Evolutionary conservation across 495 filamentous ascomycete genomes (phyloP), one percentile per base, ranked within the genome.

Genomic region (Penicillium canescens): DNA sequence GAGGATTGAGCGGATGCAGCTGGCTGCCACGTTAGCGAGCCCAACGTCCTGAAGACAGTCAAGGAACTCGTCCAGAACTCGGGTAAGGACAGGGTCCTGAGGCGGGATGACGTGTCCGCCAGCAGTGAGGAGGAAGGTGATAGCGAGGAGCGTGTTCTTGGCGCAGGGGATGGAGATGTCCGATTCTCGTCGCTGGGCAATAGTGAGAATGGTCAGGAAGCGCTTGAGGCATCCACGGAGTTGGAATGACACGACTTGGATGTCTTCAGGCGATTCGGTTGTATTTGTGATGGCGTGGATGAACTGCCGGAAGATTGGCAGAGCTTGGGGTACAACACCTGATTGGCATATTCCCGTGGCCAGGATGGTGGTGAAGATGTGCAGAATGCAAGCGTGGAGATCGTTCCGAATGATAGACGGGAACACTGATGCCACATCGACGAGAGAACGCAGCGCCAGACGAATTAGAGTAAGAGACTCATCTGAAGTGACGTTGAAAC

Each of bases 321-420:
- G 79, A 6, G 92, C 85, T 69, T 95, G 91, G 1, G 95, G 92
- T 2, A 97, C 89, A 37, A 97, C 89, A 18, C 89, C 80, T 12
- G 86, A 81, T 72, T 98, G 95, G 63, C 92, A 97, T 23, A 86
- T 77, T 2, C 88, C 85, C 0, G 91, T 96, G 12, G 88, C 87
- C 5, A 99, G 86, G 43, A 97, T 95, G 4, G 90, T 96, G 38
- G 87, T 87, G 66, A 98, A 98, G 21, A 98, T 96, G 70, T 99
- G 93, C 33, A 98, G 78, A 59, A 98, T 96, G 65, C 92, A 96
- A 40, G 94, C 93, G 67, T 99, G 91, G 9, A 99, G 81, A 67
- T 99, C 94, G 43, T 91, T 91, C 68, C 92, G 91, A 73, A 99
- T 99, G 57, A 99, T 90, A 0, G 89, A 85, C 0, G 94, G 94